These are phyloP conservation scores for Crataegus laevigata DNA, from an alignment of 306 rosid genomes.

Conservation along the genomic window DNA sequence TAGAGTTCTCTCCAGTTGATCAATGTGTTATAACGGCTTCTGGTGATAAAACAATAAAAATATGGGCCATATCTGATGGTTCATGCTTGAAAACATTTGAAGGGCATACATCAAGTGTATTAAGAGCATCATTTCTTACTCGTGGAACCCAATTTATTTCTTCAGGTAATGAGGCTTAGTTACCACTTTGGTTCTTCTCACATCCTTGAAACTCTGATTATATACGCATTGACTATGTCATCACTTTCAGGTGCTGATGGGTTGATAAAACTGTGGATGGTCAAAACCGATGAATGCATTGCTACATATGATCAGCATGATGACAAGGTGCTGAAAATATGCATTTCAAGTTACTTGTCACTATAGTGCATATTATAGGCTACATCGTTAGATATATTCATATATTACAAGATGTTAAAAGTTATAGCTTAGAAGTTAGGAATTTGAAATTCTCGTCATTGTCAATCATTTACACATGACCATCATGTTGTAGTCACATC, in stretches of 20 bases:
- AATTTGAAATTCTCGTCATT: background rate
- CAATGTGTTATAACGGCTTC: conserved; percentile 92
- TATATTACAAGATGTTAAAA: background rate
- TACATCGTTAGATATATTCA: background rate
- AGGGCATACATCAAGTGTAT: conserved; percentile 88
- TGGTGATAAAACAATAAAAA: conserved; percentile 88
- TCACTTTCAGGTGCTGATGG: conserved; percentile 83
- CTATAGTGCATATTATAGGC: background rate
- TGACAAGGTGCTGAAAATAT: conserved; percentile 56
- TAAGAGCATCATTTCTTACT: conserved; percentile 79
- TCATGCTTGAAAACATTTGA: conserved; percentile 92
- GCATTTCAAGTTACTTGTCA: background rate
- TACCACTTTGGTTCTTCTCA: background rate
- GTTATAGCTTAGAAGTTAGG: background rate
- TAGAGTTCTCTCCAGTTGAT: conserved; percentile 96
- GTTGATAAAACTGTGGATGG: conserved; percentile 82
- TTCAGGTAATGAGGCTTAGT: conserved; percentile 45
- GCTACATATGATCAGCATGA: conserved; percentile 85
- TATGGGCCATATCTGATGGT: conserved; percentile 92
- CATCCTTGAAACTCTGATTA: background rate
- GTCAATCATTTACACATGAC: background rate
- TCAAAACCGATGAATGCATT: conserved; percentile 75
- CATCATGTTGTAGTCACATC: background rate
- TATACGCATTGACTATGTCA: background rate
- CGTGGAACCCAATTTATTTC: conserved; percentile 92